phyloP scores from a whole-genome alignment of 2,329 filamentous ascomycete species.

The Claviceps capensis region DNA sequence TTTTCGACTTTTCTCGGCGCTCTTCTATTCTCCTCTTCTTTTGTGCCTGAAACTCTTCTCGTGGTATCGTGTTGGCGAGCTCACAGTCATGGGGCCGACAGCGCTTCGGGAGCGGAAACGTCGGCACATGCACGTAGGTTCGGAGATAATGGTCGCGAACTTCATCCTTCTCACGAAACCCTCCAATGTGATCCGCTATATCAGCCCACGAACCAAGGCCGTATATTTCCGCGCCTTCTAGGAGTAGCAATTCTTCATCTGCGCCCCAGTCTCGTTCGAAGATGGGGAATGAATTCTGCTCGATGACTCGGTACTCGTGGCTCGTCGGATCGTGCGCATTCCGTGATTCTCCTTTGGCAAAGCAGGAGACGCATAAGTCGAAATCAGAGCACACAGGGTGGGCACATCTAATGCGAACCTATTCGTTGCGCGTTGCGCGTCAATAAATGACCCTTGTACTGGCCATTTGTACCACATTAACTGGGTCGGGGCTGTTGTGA shows the following conservation, averaged over 20 bases:
- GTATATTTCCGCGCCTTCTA: slow-evolving; percentile 93
- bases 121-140: slow-evolving; percentile 70
- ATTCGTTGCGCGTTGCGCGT: slow-evolving; percentile 6
- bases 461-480: not conserved
- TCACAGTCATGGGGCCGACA: slow-evolving; percentile 72
- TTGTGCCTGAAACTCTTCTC: slow-evolving; percentile 82
- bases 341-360: slow-evolving; percentile 66
- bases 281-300: slow-evolving; percentile 96
- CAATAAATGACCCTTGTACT: not conserved
- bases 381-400: slow-evolving; percentile 77
- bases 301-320: slow-evolving; percentile 85
- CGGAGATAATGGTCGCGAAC: slow-evolving; percentile 87
- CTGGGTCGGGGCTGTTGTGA: slow-evolving; percentile 1
- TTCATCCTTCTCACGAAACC: slow-evolving; percentile 87
- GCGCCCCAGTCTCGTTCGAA: slow-evolving; percentile 93
- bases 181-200: slow-evolving; percentile 94
- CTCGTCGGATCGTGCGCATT: slow-evolving; percentile 76
- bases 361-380: slow-evolving; percentile 92
- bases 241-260: slow-evolving; percentile 83
- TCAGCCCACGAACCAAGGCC: slow-evolving; percentile 95
- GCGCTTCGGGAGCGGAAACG: slow-evolving; percentile 75
- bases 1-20: slow-evolving; percentile 74
- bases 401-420: slow-evolving; percentile 93
- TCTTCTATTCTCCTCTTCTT: slow-evolving; percentile 93
- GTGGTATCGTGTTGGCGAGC: slow-evolving; percentile 65